A percentile compares a stretch with the other conserved stretches of the same genome.
Conservation (phyloP, 345 rosid genomes). For the Orychophragmus violaceus region DNA sequence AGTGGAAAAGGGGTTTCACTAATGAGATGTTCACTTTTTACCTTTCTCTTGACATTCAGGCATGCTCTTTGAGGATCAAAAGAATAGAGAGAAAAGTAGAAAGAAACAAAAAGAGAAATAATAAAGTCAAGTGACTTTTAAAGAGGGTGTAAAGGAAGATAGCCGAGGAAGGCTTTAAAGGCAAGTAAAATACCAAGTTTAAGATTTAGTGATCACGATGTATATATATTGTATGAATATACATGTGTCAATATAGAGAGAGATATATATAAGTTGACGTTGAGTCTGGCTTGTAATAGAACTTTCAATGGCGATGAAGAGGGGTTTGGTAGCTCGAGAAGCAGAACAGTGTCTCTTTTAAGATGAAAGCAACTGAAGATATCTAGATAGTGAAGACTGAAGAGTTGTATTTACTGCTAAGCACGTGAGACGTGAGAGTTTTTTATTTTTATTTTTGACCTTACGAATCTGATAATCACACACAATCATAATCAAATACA, state of each 20-base stretch:
- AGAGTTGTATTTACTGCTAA: constrained; percentile 40
- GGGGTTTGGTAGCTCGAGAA: constrained; percentile 5
- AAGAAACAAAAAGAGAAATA: constrained; percentile 19
- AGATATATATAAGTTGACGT: constrained; percentile 1
- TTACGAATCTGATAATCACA: constrained; percentile 3
- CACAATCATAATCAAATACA: neutral
- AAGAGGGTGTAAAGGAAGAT: constrained; percentile 29
- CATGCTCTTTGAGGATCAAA: constrained; percentile 53
- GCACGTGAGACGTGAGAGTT: constrained; percentile 64
- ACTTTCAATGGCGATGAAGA: neutral
- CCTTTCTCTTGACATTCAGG: constrained; percentile 98
- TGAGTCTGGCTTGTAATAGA: constrained; percentile 16
- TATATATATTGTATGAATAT: neutral
- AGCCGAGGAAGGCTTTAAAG: constrained; percentile 58
- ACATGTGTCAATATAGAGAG: neutral
- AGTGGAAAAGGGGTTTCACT: neutral
- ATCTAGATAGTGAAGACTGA: constrained; percentile 13
- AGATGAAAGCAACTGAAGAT: constrained; percentile 21
- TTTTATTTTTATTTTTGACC: constrained; percentile 29
- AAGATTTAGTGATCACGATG: constrained; percentile 26
- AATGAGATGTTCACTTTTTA: constrained; percentile 31
- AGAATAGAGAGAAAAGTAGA: constrained; percentile 23
- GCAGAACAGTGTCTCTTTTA: neutral
- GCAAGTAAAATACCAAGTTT: constrained; percentile 47
- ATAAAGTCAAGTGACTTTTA: constrained; percentile 22